Evolutionary conservation across 495 filamentous ascomycete species (phyloP).

Genomic region (Elaphomyces granulatus): DNA sequence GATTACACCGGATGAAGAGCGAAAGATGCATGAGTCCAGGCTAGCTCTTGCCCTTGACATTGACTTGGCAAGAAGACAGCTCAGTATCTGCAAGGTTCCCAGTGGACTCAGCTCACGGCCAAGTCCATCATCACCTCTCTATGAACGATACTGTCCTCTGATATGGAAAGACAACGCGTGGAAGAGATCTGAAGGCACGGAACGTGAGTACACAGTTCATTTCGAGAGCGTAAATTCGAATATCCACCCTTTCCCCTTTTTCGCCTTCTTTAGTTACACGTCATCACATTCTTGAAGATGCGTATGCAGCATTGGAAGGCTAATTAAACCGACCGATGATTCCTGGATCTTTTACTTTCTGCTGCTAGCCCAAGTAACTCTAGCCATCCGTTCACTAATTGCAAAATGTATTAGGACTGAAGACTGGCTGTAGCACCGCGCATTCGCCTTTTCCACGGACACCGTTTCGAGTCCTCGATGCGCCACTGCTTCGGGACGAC

Average conservation of each 20-base stretch:
- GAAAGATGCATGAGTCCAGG: constrained; percentile 56
- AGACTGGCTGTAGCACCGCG: not conserved
- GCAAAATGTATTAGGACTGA: not conserved
- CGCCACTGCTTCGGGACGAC: constrained; percentile 77
- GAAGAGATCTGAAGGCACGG: constrained; percentile 33
- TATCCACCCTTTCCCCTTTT: no score
- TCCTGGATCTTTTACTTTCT: no score
- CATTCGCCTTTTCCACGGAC: constrained; percentile 40
- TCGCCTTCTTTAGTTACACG: no score
- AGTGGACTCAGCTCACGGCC: constrained; percentile 8
- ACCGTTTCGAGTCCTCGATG: constrained; percentile 82
- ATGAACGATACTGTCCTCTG: constrained; percentile 22
- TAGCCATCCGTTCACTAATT: no score
- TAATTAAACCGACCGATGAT: no score
- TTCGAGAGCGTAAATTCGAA: no score
- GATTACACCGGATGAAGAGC: constrained; percentile 40
- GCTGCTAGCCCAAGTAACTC: no score
- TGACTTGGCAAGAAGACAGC: constrained; percentile 47
- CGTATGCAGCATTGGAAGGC: no score
- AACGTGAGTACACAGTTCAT: constrained; percentile 31
- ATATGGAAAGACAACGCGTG: constrained; percentile 47
- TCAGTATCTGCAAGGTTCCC: constrained; percentile 26
- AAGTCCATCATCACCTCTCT: constrained; percentile 19
- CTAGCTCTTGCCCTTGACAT: constrained; percentile 75
- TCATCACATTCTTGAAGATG: no score